These are phyloP conservation scores for Piloderma croceum DNA, from an alignment of 768 basidiomycete species.

Conservation along the genomic window DNA sequence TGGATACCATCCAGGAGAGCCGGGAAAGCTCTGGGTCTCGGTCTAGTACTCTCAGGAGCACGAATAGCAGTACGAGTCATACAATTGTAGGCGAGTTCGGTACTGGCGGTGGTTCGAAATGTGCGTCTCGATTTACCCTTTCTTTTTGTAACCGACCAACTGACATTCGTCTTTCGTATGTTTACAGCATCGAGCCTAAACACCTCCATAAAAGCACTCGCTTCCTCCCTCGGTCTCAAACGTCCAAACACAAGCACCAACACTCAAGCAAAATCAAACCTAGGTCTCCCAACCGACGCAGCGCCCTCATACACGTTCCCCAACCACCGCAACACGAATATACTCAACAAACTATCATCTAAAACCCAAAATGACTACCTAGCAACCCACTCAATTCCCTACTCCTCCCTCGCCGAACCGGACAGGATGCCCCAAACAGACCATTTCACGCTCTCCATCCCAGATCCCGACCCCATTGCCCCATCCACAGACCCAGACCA, in stretches of 20 bases:
- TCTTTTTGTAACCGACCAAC: conserved; percentile 5
- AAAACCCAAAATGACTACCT: conserved; percentile 33
- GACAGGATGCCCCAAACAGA: conserved; percentile 39
- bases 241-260: conserved; percentile 38
- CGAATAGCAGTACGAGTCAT: no score
- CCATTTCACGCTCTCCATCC: conserved; percentile 42
- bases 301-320: no score
- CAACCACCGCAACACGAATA: no score
- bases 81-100: conserved; percentile 89
- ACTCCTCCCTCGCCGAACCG: conserved; percentile 32
- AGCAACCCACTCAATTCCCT: conserved; percentile 35
- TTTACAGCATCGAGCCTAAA: conserved; percentile 50
- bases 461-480: no score
- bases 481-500: conserved; percentile 21
- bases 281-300: neutral
- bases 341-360: no score
- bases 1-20: conserved; percentile 70
- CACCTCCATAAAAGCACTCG: conserved; percentile 72
- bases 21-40: conserved; percentile 40
- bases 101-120: conserved; percentile 56
- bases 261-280: conserved; percentile 14
- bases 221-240: conserved; percentile 70
- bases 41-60: conserved; percentile 15
- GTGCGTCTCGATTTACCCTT: conserved; percentile 36
- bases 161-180: conserved; percentile 11